phyloP scores from a whole-genome alignment of 148 eudicot genomes.

The Spergularia marina region DNA sequence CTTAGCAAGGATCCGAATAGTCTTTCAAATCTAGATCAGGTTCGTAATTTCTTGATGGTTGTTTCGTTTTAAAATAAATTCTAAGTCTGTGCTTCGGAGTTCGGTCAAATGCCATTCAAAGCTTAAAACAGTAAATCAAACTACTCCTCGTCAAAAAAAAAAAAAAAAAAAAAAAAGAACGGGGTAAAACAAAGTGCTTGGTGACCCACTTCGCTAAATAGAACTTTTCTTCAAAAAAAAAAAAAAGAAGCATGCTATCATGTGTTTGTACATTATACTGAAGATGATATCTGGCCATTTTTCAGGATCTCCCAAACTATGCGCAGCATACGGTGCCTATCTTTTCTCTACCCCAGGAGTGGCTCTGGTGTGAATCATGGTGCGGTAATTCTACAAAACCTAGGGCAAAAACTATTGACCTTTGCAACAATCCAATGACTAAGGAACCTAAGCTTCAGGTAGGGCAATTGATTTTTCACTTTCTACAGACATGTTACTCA shows the following conservation, averaged over 20 bases:
- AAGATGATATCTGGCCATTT: constrained; percentile 8
- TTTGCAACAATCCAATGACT: constrained; percentile 98
- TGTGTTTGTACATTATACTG: not conserved
- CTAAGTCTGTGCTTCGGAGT: not conserved
- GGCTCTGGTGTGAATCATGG: constrained; percentile 99
- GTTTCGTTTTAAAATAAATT: not conserved
- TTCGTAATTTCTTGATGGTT: constrained; percentile 16
- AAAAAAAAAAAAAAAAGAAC: not conserved
- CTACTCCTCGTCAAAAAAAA: not conserved
- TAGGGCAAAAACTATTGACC: constrained; percentile 89
- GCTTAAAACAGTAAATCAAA: not conserved
- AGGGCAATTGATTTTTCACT: not conserved
- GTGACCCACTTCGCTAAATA: not conserved
- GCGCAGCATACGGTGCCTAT: constrained; percentile 96
- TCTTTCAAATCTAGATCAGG: constrained; percentile 98
- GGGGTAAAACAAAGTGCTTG: no score
- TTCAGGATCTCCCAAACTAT: constrained; percentile 97
- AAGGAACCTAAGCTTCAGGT: constrained; percentile 99
- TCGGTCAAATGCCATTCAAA: not conserved
- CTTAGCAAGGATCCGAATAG: constrained; percentile 99
- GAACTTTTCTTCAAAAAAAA: not conserved
- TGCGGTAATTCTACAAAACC: constrained; percentile 92
- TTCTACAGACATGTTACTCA: not conserved
- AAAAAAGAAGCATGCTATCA: not conserved
- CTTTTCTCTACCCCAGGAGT: constrained; percentile 96